Conservation (phyloP, 495 filamentous ascomycete genomes). For the Margaritispora aquatica region DNA sequence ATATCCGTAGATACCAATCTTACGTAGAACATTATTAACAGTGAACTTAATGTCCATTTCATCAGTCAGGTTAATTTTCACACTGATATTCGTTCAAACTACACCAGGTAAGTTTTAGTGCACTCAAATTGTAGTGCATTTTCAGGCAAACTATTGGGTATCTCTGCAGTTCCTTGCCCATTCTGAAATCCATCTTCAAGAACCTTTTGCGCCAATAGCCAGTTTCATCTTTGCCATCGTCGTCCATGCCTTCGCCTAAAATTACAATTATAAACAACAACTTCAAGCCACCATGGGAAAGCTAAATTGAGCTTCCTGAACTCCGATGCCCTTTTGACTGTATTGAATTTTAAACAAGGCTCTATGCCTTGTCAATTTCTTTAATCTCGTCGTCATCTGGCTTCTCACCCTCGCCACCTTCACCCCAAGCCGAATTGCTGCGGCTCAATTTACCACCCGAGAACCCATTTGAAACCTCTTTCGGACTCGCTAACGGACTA, state of each 20-base stretch:
- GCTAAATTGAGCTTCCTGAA: not conserved
- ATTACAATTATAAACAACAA: too few relatives aligned
- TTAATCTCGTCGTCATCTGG: conserved; percentile 6
- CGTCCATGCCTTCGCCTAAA: not conserved
- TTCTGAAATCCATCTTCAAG: not conserved
- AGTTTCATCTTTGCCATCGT: not conserved
- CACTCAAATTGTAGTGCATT: not conserved
- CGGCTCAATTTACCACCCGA: conserved; percentile 31
- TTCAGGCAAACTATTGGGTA: not conserved
- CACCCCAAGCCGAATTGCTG: conserved; percentile 45
- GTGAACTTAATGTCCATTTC: too few relatives aligned
- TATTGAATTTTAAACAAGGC: too few relatives aligned
- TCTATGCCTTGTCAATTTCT: not conserved
- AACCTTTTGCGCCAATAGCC: not conserved
- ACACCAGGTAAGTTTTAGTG: not conserved
- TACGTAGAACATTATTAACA: too few relatives aligned
- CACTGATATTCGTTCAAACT: not conserved
- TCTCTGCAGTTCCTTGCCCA: not conserved
- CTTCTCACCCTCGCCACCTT: conserved; percentile 9
- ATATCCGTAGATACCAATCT: too few relatives aligned
- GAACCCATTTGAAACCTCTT: conserved; percentile 3
- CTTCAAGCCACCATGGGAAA: not conserved
- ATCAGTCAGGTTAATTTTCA: not conserved
- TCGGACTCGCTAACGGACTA: conserved; percentile 49
- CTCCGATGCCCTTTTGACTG: too few relatives aligned